Percentiles rank a stretch among this genome's conserved stretches.
phyloP scores from a whole-genome alignment of 495 filamentous ascomycete species.

The Astrothelium macrocarpum region DNA sequence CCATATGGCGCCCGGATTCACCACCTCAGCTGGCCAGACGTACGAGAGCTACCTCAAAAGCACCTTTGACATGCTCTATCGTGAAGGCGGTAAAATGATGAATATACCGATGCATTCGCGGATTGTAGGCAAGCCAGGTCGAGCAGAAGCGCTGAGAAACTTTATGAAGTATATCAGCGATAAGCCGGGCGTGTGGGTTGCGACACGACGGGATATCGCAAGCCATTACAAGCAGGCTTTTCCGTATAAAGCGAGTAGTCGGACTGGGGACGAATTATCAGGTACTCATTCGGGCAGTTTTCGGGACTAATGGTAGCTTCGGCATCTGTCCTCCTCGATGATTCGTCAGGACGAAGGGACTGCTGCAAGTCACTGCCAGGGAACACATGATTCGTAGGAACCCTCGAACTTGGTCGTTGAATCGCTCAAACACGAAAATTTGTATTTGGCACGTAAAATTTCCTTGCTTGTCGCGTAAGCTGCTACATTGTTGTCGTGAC shows the following conservation, averaged over 20 bases:
- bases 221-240: constrained; percentile 23
- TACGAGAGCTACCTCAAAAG: constrained; percentile 27
- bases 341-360: too few species aligned
- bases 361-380: too few species aligned
- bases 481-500: too few species aligned
- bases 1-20: constrained; percentile 28
- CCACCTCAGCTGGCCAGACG: constrained; percentile 17
- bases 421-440: too few species aligned
- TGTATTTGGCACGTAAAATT: too few species aligned
- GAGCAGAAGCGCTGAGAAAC: constrained; percentile 24
- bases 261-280: constrained; percentile 8
- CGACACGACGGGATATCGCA: constrained; percentile 26
- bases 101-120: constrained; percentile 27
- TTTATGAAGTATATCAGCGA: constrained; percentile 28
- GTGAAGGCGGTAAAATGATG: constrained; percentile 31
- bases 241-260: constrained; percentile 22
- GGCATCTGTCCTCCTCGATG: background rate
- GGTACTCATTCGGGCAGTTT: background rate
- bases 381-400: too few species aligned
- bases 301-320: background rate
- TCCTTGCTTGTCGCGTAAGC: too few species aligned
- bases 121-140: constrained; percentile 27
- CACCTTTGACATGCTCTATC: constrained; percentile 28
- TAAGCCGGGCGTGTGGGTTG: constrained; percentile 29
- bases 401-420: too few species aligned